phyloP scores from a whole-genome alignment of 345 rosid species.

The Nasturtium officinale region DNA sequence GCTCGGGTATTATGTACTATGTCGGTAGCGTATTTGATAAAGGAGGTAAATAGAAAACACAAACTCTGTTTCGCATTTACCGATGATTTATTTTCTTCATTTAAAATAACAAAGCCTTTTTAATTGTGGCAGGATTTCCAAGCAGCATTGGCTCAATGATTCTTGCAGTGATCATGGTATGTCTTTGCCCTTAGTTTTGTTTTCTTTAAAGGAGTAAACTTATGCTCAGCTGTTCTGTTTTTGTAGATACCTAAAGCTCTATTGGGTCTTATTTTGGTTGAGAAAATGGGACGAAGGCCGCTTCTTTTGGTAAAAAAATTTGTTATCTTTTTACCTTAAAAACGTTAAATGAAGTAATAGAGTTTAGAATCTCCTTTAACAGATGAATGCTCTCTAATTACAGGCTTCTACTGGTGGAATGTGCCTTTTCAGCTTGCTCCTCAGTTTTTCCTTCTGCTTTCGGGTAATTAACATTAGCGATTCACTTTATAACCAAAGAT shows the following conservation, averaged over 20 bases:
- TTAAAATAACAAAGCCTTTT: slow-evolving; percentile 11
- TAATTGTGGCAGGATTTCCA: slow-evolving; percentile 44
- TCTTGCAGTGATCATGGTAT: slow-evolving; percentile 51
- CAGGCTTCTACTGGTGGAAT: slow-evolving; percentile 59
- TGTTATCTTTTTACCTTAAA: background rate
- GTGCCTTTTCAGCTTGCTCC: slow-evolving; percentile 45
- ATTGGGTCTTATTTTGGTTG: slow-evolving; percentile 44
- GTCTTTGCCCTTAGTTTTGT: slow-evolving; percentile 3
- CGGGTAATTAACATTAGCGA: slow-evolving; percentile 47
- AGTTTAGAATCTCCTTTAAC: slow-evolving; percentile 15
- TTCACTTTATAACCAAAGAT: background rate
- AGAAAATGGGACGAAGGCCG: slow-evolving; percentile 55
- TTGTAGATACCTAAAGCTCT: slow-evolving; percentile 43
- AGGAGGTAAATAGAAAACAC: slow-evolving; percentile 48
- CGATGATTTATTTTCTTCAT: background rate
- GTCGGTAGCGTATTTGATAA: slow-evolving; percentile 43
- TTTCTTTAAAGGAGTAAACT: background rate
- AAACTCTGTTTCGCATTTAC: slow-evolving; percentile 7
- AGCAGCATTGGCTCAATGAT: slow-evolving; percentile 45
- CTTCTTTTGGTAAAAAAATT: slow-evolving; percentile 48
- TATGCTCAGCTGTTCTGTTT: background rate
- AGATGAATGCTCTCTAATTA: slow-evolving; percentile 1
- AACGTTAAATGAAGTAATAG: background rate
- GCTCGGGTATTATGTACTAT: slow-evolving; percentile 44
- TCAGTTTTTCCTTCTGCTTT: slow-evolving; percentile 53